phyloP scores from a whole-genome alignment of 2,329 filamentous ascomycete species.

The Trichoderma sp. region DNA sequence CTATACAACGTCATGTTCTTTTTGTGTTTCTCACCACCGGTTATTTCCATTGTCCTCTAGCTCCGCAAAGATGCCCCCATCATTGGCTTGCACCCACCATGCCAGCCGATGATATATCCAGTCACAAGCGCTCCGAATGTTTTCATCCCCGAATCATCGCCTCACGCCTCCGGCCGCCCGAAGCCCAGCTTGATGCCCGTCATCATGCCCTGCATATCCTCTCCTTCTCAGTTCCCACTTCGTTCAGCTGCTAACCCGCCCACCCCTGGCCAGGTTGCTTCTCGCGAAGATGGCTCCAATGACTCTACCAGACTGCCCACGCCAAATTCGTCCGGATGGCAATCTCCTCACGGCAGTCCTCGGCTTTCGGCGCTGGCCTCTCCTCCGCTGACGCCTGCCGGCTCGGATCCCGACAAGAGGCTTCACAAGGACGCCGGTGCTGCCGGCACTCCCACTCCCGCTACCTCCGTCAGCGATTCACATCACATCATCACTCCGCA shows the following conservation, averaged over 20 bases:
- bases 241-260: slow-evolving; percentile 37
- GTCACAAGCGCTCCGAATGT: slow-evolving; percentile 6
- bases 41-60: neutral
- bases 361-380: slow-evolving; percentile 75
- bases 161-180: slow-evolving; percentile 4
- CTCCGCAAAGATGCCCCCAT: neutral
- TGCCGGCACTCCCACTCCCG: slow-evolving; percentile 42
- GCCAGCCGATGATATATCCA: neutral
- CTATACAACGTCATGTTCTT: neutral
- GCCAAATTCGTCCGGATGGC: slow-evolving; percentile 65
- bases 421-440: slow-evolving; percentile 41
- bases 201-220: slow-evolving; percentile 16
- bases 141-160: slow-evolving; percentile 5
- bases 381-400: slow-evolving; percentile 85
- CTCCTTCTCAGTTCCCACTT: neutral
- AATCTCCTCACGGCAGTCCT: slow-evolving; percentile 70
- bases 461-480: slow-evolving; percentile 43
- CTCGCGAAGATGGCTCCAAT: slow-evolving; percentile 62
- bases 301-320: slow-evolving; percentile 68
- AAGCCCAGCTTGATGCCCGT: slow-evolving; percentile 3
- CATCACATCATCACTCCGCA: slow-evolving; percentile 68
- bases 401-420: slow-evolving; percentile 56
- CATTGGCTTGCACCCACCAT: slow-evolving; percentile 1
- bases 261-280: slow-evolving; percentile 53
- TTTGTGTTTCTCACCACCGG: neutral